Percentiles rank a stretch among this genome's conserved stretches.
Conservation (phyloP, 2,329 filamentous ascomycete genomes). For the Xylogone sp. region DNA sequence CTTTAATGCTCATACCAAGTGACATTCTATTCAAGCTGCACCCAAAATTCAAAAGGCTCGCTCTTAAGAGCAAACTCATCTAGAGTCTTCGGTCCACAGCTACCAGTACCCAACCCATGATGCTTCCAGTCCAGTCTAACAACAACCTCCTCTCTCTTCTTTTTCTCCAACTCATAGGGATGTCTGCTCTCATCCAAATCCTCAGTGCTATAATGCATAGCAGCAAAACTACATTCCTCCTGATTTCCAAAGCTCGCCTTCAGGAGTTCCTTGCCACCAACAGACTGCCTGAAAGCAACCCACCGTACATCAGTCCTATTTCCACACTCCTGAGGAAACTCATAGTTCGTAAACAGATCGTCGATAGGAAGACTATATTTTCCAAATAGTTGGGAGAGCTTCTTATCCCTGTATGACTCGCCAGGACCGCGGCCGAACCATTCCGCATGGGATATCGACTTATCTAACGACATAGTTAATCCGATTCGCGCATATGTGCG, state of each 20-base stretch:
- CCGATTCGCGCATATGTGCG: constrained; percentile 61
- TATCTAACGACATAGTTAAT: constrained; percentile 43
- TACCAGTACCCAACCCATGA: constrained; percentile 59
- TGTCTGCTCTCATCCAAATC: constrained; percentile 54
- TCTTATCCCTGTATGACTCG: constrained; percentile 65
- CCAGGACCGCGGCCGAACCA: constrained; percentile 68
- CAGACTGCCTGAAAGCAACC: constrained; percentile 42
- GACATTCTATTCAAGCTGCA: constrained; percentile 4
- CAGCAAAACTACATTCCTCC: constrained; percentile 52
- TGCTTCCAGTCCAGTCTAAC: constrained; percentile 58
- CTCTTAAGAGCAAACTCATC: constrained; percentile 42
- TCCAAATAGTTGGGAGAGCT: constrained; percentile 54
- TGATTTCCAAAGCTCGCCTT: constrained; percentile 42
- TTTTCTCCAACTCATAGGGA: constrained; percentile 54
- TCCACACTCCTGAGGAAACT: constrained; percentile 64
- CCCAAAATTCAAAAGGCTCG: constrained; percentile 14
- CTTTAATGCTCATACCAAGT: too few species aligned
- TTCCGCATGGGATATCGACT: constrained; percentile 34
- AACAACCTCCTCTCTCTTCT: constrained; percentile 47
- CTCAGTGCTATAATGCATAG: constrained; percentile 48
- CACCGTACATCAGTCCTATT: constrained; percentile 62
- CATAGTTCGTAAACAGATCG: constrained; percentile 56
- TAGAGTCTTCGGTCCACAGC: constrained; percentile 55
- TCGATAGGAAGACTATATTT: constrained; percentile 45
- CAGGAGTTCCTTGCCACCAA: constrained; percentile 31